Conservation (phyloP, 805 yeast genomes). For the Kuraishia cidri region DNA sequence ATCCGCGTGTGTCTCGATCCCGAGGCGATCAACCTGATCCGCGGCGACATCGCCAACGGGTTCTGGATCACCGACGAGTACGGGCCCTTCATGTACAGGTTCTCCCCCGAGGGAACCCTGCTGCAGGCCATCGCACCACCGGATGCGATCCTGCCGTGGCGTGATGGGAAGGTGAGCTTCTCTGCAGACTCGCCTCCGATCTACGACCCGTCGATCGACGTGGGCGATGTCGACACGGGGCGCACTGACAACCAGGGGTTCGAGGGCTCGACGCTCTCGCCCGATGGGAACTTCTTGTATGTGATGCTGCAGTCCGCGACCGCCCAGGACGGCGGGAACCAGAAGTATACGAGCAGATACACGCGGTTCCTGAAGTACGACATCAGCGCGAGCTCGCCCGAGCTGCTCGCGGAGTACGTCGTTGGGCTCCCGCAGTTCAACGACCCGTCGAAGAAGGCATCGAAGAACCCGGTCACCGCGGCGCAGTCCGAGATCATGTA, state of each 20-base stretch:
- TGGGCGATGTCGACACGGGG: conserved; percentile 12
- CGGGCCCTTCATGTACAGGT: conserved; percentile 20
- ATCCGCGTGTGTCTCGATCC: conserved; percentile 19
- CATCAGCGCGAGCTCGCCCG: conserved; percentile 7
- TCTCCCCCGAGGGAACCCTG: conserved; percentile 14
- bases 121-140: conserved; percentile 18
- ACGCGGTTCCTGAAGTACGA: conserved; percentile 19
- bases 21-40: conserved; percentile 16
- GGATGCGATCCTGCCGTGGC: conserved; percentile 17
- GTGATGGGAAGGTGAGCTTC: conserved; percentile 12
- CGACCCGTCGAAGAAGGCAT: conserved; percentile 9
- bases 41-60: conserved; percentile 19
- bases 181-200: conserved; percentile 18
- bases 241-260: conserved; percentile 21
- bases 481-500: conserved; percentile 20
- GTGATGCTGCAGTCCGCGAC: conserved; percentile 19
- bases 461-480: conserved; percentile 17
- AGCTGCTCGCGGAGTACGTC: conserved; percentile 17
- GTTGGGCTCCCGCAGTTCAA: conserved; percentile 16
- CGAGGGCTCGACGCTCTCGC: conserved; percentile 19
- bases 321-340: conserved; percentile 20
- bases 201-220: conserved; percentile 7
- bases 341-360: conserved; percentile 11
- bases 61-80: conserved; percentile 24
- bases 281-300: conserved; percentile 18